Evolutionary conservation across 306 rosid species (phyloP).

Genomic region (Lagenaria siceraria): DNA sequence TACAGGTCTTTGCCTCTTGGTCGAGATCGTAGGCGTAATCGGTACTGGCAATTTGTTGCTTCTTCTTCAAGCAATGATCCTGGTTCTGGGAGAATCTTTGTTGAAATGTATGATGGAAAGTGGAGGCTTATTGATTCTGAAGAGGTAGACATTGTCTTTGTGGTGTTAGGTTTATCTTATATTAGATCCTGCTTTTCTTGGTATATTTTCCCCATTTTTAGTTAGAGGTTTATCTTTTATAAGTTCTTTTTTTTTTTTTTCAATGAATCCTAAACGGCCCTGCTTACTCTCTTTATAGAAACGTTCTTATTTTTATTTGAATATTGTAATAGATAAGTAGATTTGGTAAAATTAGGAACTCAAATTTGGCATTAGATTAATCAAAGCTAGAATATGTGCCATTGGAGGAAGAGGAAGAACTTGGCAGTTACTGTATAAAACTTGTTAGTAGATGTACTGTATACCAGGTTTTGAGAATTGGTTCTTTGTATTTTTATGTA

Average conservation of each 20-base stretch:
- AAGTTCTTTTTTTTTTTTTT: too few relatives aligned
- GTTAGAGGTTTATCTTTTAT: too few relatives aligned
- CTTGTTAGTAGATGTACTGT: neutral
- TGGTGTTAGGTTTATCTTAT: neutral
- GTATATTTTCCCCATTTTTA: neutral
- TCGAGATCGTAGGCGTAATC: slow-evolving; percentile 91
- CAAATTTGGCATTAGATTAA: neutral
- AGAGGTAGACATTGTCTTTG: slow-evolving; percentile 44
- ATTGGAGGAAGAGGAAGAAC: neutral
- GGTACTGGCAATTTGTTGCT: slow-evolving; percentile 94
- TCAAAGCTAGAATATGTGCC: neutral
- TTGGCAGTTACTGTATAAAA: neutral
- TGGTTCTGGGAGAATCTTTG: slow-evolving; percentile 91
- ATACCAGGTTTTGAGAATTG: too few relatives aligned
- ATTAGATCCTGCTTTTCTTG: neutral
- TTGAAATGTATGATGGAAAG: slow-evolving; percentile 67
- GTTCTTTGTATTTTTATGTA: neutral
- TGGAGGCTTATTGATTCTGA: slow-evolving; percentile 93
- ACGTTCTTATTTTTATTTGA: too few relatives aligned
- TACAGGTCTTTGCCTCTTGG: slow-evolving; percentile 98
- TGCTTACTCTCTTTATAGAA: too few relatives aligned
- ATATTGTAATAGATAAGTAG: too few relatives aligned
- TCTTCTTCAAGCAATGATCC: slow-evolving; percentile 93
- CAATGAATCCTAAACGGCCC: too few relatives aligned
- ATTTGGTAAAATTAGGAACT: too few relatives aligned